Percentiles rank a stretch among this genome's conserved stretches.
These are phyloP conservation scores for Colletotrichum chrysophilum DNA, from an alignment of 2,329 filamentous ascomycete species.

Conservation along the genomic window DNA sequence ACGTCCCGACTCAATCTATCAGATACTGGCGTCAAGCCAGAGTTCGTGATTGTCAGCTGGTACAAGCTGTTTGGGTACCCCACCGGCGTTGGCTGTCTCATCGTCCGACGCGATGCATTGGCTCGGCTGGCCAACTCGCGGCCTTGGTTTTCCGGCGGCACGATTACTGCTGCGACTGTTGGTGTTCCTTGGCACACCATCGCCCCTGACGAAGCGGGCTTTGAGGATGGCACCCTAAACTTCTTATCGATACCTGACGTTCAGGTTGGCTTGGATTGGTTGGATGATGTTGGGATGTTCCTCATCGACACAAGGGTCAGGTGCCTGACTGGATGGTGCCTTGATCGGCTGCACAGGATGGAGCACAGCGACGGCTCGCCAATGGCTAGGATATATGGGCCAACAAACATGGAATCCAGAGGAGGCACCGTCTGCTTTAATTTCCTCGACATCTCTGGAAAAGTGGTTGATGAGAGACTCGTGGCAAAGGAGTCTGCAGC, in stretches of 20 bases:
- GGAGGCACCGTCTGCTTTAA: conserved; percentile 45
- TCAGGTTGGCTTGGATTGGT: conserved; percentile 38
- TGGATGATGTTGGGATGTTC: conserved; percentile 31
- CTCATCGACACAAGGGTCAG: conserved; percentile 34
- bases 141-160: conserved; percentile 46
- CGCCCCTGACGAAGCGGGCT: conserved; percentile 32
- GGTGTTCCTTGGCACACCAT: conserved; percentile 34
- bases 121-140: conserved; percentile 29
- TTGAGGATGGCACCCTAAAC: conserved; percentile 47
- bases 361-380: conserved; percentile 35
- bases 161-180: conserved; percentile 37
- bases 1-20: conserved; percentile 39
- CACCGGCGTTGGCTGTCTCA: conserved; percentile 44
- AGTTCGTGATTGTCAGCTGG: conserved; percentile 44
- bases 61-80: conserved; percentile 49
- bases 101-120: conserved; percentile 37
- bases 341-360: conserved; percentile 33
- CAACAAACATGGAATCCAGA: conserved; percentile 28
- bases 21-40: conserved; percentile 31
- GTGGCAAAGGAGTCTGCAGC: conserved; percentile 37
- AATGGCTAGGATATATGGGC: conserved; percentile 41
- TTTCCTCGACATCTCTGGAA: conserved; percentile 36
- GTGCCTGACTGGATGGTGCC: conserved; percentile 41
- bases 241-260: conserved; percentile 45
- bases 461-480: conserved; percentile 39